phyloP scores from a whole-genome alignment of 768 basidiomycete species.

The Leccinum sublutescens region DNA sequence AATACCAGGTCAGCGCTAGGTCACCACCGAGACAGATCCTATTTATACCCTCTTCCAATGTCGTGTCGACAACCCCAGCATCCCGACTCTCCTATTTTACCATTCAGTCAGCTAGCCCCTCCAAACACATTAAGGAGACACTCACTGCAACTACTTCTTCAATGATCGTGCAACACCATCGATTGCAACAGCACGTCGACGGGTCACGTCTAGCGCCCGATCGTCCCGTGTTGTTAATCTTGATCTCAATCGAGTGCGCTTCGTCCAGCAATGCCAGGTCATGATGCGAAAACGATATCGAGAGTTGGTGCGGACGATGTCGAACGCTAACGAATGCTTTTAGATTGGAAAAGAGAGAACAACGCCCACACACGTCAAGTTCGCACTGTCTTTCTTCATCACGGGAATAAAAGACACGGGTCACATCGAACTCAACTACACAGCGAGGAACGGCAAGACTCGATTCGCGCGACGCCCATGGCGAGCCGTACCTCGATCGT shows the following conservation, averaged over 20 bases:
- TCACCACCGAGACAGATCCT: constrained; percentile 48
- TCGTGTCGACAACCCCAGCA: constrained; percentile 52
- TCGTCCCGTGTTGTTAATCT: constrained; percentile 70
- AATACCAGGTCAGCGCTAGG: not conserved
- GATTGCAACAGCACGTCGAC: constrained; percentile 82
- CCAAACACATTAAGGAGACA: not conserved
- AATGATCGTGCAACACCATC: constrained; percentile 39
- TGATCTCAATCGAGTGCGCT: constrained; percentile 67
- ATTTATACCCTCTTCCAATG: constrained; percentile 44
- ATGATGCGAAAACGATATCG: constrained; percentile 54
- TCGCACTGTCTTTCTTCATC: constrained; percentile 43
- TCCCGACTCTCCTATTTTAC: constrained; percentile 39
- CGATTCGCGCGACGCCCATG: constrained; percentile 38
- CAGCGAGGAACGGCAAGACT: constrained; percentile 36
- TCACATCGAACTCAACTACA: constrained; percentile 53
- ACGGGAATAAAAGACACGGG: constrained; percentile 56
- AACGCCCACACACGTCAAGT: constrained; percentile 40
- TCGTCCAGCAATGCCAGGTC: constrained; percentile 78
- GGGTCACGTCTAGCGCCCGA: constrained; percentile 58
- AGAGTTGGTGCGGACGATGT: constrained; percentile 58
- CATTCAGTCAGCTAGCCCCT: not conserved
- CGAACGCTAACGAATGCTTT: constrained; percentile 47
- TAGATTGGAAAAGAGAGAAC: not conserved
- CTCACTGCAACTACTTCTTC: constrained; percentile 53
- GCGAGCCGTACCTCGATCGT: constrained; percentile 61